Conservation (phyloP, 306 rosid genomes). For the Cucurbita argyrosperma region DNA sequence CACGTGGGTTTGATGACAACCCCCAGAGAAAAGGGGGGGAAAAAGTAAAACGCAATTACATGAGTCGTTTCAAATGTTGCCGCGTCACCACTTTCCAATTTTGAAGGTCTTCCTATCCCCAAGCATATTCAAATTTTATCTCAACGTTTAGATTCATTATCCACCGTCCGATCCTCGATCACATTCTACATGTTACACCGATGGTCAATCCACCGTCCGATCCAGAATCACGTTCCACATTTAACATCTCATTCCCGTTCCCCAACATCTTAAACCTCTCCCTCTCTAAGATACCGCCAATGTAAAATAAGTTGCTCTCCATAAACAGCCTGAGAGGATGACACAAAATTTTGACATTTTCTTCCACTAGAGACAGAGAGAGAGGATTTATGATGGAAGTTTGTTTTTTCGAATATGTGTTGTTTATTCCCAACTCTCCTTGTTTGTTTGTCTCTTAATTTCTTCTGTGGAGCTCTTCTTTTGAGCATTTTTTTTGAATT, state of each 20-base stretch:
- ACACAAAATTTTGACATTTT: neutral
- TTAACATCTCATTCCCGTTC: neutral
- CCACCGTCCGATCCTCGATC: neutral
- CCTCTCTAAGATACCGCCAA: neutral
- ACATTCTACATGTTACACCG: neutral
- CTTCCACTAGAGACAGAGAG: neutral
- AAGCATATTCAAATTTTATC: conserved; percentile 7
- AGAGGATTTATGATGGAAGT: conserved; percentile 5
- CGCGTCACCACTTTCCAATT: neutral
- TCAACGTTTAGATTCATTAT: conserved; percentile 4
- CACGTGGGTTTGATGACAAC: neutral
- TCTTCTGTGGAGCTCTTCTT: neutral
- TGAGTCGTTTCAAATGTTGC: neutral
- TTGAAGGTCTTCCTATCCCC: neutral
- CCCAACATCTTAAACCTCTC: neutral
- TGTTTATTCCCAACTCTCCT: conserved; percentile 5
- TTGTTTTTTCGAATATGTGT: conserved; percentile 32
- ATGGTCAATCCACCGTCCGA: neutral
- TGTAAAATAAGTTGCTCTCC: neutral
- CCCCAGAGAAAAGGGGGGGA: neutral
- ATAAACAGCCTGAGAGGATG: neutral
- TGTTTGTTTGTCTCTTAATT: conserved; percentile 13
- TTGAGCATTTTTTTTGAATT: neutral
- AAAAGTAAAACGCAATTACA: neutral
- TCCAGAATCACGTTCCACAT: neutral